Base-by-base conservation (phyloP, 1,284 basidiomycete genomes). In the Apiotrichum sp. region DNA sequence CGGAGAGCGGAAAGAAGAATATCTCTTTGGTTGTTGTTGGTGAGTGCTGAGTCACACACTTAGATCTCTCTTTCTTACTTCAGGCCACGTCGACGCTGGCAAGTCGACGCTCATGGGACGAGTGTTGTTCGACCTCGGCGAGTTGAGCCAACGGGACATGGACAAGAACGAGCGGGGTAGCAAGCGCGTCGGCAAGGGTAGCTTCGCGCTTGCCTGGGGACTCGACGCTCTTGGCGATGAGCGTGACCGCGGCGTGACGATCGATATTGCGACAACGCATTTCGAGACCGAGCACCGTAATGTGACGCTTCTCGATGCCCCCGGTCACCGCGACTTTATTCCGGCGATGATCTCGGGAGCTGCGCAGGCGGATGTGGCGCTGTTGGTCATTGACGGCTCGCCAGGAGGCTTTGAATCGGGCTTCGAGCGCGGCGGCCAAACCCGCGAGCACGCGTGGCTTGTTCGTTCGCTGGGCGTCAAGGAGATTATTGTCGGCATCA, bases 321-420 rank as follows among this genome's bases (percentile, higher is more conserved):
- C 95, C 0, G 95, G 95, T 0, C 95, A 98, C 76, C 88, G 86
- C 62, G 96, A 98, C 69, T 98, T 98, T 66, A 89, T 98, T 55
- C 95, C 96, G 0, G 98, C 98, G 70, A 98, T 98, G 96, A 98
- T 98, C 57, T 95, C 91, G 0, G 95, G 95, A 2, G 95, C 95
- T 2, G 86, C 93, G 0, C 95, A 98, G 76, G 96, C 96, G 0
- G 95, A 98, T 66, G 92, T 90, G 39, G 93, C 95, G 1, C 77
- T 98, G 4, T 82, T 98, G n/a, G 95, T 98, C 5, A 84, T 98
- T 22, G 96, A 97, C 73, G 87, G 93, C 6, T 81, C 86, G 3
- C 85, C 81, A 1, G 95, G 95, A 29, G 93, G 93, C 66, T 98
- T 98, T 64, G 95, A 98, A 74, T 86, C 91, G 29, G 95, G 95